Percentiles rank a stretch among this genome's conserved stretches.
Evolutionary conservation across 805 yeast genomes (phyloP).

Genomic region (Candida incommunis): DNA sequence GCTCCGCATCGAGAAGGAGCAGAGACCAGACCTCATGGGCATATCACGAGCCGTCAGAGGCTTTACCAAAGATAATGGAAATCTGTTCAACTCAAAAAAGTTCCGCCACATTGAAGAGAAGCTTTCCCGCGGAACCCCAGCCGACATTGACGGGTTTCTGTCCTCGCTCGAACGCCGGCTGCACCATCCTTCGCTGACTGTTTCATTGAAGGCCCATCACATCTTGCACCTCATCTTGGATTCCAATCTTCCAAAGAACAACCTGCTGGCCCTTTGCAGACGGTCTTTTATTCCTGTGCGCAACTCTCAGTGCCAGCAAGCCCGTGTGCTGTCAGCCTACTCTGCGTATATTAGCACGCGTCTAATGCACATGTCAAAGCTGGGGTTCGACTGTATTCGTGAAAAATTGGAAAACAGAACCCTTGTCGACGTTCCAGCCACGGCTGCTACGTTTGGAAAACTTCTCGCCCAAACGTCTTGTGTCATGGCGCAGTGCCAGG

Average conservation of each 20-base stretch:
- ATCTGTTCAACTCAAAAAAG: not conserved
- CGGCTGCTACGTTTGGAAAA: not conserved
- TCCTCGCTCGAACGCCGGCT: conserved; percentile 5
- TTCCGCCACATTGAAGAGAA: not conserved
- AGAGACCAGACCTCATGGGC: not conserved
- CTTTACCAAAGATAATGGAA: conserved; percentile 4
- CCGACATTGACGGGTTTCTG: conserved; percentile 4
- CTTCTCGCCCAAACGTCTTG: conserved; percentile 9
- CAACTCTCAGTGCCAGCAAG: not conserved
- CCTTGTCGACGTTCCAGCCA: conserved; percentile 4
- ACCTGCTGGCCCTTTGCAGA: not conserved
- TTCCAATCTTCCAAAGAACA: not conserved
- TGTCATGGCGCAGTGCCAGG: conserved; percentile 6
- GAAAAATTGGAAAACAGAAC: conserved; percentile 7
- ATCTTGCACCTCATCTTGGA: conserved; percentile 7
- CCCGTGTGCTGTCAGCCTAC: conserved; percentile 5
- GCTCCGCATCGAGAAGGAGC: no score
- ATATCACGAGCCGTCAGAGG: conserved; percentile 3
- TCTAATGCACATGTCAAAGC: conserved; percentile 6
- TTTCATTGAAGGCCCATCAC: conserved; percentile 9
- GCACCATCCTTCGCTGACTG: not conserved
- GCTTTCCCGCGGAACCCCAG: not conserved
- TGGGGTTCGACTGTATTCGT: conserved; percentile 8
- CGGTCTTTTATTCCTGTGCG: not conserved
- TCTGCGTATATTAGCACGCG: conserved; percentile 9